Base-by-base conservation (phyloP, 768 basidiomycete species). In the Psilocybe cubensis region DNA sequence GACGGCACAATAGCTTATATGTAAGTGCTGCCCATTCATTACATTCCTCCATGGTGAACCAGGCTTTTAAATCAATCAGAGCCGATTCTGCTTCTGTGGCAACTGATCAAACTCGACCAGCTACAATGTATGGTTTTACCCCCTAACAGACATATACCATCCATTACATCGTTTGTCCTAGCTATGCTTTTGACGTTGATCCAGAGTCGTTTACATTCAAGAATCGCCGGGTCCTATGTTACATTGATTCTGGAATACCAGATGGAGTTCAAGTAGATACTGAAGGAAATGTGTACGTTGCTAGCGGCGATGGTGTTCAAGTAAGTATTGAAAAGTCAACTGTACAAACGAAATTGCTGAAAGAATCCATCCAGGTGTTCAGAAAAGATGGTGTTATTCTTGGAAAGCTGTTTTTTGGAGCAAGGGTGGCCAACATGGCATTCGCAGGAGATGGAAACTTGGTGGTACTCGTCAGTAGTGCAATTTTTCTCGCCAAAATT, bases 181-280 rank as follows among this genome's bases (percentile, higher is more conserved):
- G 87, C 35, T 90, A 90, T 63, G 83, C 79, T 3, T 91, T 79
- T 63, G 87, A 91, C 61, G 82, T 92, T n/a, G 82, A 88, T 62
- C 71, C 79, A 12, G 71, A 62, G 31, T 83, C 81, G 0, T 77
- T 83, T 38, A 66, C 76, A 4, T 86, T 89, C 64, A 69, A 42
- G 38, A 65, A 89, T 63, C 79, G 86, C 18, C 80, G 87, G 4
- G 79, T 89, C 9, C 87, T 91, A 59, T 86, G 87, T 0, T 89
- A 83, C 59, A 66, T 73, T 5, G 88, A 90, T 58, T 73, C 85
- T 14, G 88, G 88, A 2, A 71, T 84, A 23, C 82, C 87, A 3
- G 88, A 90, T 57, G 88, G 88, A 8, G 70, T 90, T 17, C 83
- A 86, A 64, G 77, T 87, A 0, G 89, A 91, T 62, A 73, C 72